These are phyloP conservation scores for Claviceps spartinae DNA, from an alignment of 2,329 filamentous ascomycete species.

Conservation along the genomic window DNA sequence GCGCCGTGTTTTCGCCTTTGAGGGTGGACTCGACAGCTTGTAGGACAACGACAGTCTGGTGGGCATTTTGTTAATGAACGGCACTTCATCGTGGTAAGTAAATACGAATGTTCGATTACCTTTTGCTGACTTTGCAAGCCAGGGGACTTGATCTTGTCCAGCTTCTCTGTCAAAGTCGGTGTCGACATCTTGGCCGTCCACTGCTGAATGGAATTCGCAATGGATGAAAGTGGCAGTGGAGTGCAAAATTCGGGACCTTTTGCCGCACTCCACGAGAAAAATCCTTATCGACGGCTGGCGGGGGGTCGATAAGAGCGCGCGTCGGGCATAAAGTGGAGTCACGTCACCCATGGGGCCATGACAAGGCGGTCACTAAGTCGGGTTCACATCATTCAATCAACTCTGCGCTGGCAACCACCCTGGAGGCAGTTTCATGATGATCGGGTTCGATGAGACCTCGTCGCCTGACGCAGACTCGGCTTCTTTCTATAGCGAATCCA, in stretches of 20 bases:
- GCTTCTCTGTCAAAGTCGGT: constrained; percentile 63
- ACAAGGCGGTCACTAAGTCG: too few species aligned
- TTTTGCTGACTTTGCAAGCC: constrained; percentile 92
- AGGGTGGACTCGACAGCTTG: constrained; percentile 87
- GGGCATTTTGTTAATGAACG: neutral
- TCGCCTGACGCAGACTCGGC: too few species aligned
- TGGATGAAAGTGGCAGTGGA: neutral
- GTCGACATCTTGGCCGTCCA: constrained; percentile 22
- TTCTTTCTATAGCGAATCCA: neutral
- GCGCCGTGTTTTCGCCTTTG: constrained; percentile 69
- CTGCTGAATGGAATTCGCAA: neutral
- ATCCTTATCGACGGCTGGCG: constrained; percentile 11
- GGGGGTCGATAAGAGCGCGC: constrained; percentile 9
- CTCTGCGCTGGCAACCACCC: neutral
- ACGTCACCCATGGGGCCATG: too few species aligned
- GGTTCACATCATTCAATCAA: too few species aligned
- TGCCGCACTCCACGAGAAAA: constrained; percentile 9
- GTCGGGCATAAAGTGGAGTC: neutral
- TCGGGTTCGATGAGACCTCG: neutral
- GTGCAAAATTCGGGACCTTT: constrained; percentile 4
- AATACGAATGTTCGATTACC: constrained; percentile 33
- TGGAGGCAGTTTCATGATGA: neutral
- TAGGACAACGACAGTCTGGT: constrained; percentile 70
- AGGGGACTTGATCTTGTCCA: constrained; percentile 93
- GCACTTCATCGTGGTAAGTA: neutral